Evolutionary conservation across 306 rosid genomes (phyloP), one percentile per base, ranked within the genome.

Genomic region (Hippophae rhamnoides): DNA sequence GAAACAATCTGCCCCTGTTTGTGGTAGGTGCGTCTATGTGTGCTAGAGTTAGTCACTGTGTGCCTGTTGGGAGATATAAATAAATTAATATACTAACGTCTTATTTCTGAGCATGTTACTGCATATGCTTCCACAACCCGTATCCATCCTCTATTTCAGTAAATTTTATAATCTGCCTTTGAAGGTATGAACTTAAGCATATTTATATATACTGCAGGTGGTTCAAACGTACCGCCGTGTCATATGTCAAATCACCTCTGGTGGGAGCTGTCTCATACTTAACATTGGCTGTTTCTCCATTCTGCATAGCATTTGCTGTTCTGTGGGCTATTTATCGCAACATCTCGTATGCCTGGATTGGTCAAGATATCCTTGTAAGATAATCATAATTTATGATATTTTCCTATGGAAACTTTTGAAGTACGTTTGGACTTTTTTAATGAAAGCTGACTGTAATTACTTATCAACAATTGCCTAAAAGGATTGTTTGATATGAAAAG

Each of bases 311-410:
- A 62, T 80, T 86, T 80, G 65, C 95, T 18, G 69, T 86, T 61
- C 81, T 89, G 58, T 93, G 97, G 97, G 99, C 89, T 49, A 77
- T 84, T 77, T 75, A 76, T 62, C 90, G 94, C 56, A 52, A 43
- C 38, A 51, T 56, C 52, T 78, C 86, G 52, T 84, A 78, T 49
- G 94, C 89, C 67, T 88, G 99, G 99, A 93, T 93, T 31, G 95
- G 97, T 68, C 99, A 93, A 89, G 97, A 93, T 72, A 76, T 88
- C 60, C 89, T 93, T 52, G 97, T 88, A 82, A 82, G 94, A 66
- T 58, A 43, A 51, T 27, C 1, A 13, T 47, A 38, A 44, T 51
- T 53, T 57, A 63, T 54, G 50, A 31, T 31, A 31, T 43, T n/a
- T 26, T 10, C 31, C 12, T 44, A 58, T 59, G 38, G 43, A 50